phyloP scores from a whole-genome alignment of 148 eudicot species.

The Cornus florida region DNA sequence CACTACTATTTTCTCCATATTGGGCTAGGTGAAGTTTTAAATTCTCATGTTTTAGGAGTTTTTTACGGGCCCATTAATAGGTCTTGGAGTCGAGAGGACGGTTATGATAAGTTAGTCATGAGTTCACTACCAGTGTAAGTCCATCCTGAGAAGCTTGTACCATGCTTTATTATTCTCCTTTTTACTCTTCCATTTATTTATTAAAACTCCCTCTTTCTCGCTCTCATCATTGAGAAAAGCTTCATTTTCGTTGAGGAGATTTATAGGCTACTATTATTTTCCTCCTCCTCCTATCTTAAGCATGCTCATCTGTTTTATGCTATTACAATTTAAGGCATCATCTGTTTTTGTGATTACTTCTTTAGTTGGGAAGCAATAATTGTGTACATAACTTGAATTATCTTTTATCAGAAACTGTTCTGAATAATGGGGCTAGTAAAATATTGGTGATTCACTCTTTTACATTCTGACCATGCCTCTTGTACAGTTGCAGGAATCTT shows the following conservation, averaged over 20 bases:
- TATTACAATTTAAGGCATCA: neutral
- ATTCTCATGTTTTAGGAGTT: neutral
- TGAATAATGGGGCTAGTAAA: neutral
- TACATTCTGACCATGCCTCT: slow-evolving; percentile 8
- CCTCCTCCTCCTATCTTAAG: neutral
- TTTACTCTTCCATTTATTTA: neutral
- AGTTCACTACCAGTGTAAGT: neutral
- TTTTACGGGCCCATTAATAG: neutral
- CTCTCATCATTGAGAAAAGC: too few species aligned
- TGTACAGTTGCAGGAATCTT: slow-evolving; percentile 69
- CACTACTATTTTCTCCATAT: too few species aligned
- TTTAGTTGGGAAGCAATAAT: neutral
- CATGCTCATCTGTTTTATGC: neutral
- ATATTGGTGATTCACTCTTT: neutral
- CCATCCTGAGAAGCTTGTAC: neutral
- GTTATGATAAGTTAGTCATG: neutral
- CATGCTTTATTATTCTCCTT: neutral
- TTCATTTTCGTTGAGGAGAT: neutral
- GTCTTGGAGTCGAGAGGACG: neutral
- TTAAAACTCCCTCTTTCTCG: neutral
- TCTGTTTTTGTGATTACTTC: neutral
- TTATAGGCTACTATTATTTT: neutral
- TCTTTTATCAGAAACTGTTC: neutral
- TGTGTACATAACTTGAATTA: neutral
- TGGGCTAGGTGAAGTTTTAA: neutral